Percentiles rank a stretch among this genome's conserved stretches.
These are phyloP conservation scores for Abrus pulchellus DNA, from an alignment of 306 rosid species.

Conservation along the genomic window DNA sequence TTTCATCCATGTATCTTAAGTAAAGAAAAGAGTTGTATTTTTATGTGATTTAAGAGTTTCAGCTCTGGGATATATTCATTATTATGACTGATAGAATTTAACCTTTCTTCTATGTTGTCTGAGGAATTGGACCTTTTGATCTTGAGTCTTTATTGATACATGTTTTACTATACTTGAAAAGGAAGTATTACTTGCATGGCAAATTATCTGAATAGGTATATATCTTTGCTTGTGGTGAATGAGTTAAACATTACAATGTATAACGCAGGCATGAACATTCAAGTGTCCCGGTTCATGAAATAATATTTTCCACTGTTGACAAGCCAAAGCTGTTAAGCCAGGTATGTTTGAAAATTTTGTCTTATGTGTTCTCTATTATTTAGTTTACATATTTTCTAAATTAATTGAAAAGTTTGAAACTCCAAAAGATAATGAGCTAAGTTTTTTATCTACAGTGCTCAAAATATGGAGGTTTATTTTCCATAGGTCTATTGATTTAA, in stretches of 20 bases:
- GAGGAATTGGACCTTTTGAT: slow-evolving; percentile 27
- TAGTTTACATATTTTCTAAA: slow-evolving; percentile 19
- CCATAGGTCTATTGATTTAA: slow-evolving; percentile 17
- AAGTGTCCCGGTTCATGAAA: slow-evolving; percentile 75
- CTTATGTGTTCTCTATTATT: slow-evolving; percentile 34
- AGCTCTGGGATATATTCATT: slow-evolving; percentile 18
- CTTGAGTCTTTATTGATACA: slow-evolving; percentile 30
- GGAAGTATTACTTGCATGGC: slow-evolving; percentile 21
- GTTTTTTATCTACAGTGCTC: not conserved
- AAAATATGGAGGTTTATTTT: slow-evolving; percentile 25
- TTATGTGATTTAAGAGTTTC: not conserved
- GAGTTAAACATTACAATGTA: slow-evolving; percentile 46
- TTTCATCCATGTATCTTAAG: slow-evolving; percentile 36
- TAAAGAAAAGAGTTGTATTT: not conserved
- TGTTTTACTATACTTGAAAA: slow-evolving; percentile 25
- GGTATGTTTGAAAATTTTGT: slow-evolving; percentile 57
- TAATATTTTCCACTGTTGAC: slow-evolving; percentile 91
- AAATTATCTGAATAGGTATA: slow-evolving; percentile 35
- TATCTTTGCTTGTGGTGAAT: slow-evolving; percentile 39
- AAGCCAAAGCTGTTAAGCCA: slow-evolving; percentile 99
- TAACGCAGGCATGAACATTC: slow-evolving; percentile 77
- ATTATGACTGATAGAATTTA: not conserved
- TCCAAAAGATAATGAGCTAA: slow-evolving; percentile 11
- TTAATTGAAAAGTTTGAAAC: slow-evolving; percentile 35
- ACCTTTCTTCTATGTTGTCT: slow-evolving; percentile 14